Evolutionary conservation across 208 protist genomes (phyloP).

Genomic region (Naegleria fowleri): DNA sequence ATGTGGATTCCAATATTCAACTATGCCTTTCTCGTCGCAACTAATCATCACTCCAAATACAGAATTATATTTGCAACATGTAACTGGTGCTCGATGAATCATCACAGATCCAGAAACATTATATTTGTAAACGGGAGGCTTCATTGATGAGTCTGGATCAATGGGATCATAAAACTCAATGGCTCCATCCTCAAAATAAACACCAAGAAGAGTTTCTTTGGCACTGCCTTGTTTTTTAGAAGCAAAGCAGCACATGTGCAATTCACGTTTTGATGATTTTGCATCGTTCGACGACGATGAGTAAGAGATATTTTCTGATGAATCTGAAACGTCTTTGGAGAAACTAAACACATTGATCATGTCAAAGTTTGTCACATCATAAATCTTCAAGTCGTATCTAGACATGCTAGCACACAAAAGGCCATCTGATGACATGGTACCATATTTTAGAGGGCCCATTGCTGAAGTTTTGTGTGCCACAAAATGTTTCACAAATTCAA

Average conservation of each 20-base stretch:
- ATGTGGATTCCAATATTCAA: conserved; percentile 63
- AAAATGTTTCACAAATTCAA: conserved; percentile 83
- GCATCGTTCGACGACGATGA: background rate
- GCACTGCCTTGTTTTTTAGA: conserved; percentile 5
- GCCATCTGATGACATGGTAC: conserved; percentile 48
- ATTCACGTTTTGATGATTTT: background rate
- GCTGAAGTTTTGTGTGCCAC: conserved; percentile 51
- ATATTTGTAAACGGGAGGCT: background rate
- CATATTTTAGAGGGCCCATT: background rate
- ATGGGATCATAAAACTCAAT: background rate
- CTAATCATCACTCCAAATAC: conserved; percentile 44
- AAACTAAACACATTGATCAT: conserved; percentile 37
- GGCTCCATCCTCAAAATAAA: background rate
- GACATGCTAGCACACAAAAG: conserved; percentile 44
- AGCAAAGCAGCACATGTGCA: background rate
- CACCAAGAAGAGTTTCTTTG: background rate
- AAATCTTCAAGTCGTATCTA: conserved; percentile 72
- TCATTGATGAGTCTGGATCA: background rate
- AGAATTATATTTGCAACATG: conserved; percentile 50
- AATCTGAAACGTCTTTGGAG: background rate
- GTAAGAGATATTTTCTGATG: background rate
- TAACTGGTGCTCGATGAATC: conserved; percentile 31
- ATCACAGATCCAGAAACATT: background rate
- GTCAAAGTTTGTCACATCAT: conserved; percentile 76
- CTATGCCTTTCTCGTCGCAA: conserved; percentile 47